A percentile compares a stretch with the other conserved stretches of the same genome.
Conservation (phyloP, 2,329 filamentous ascomycete species). For the Fusarium nisikadoi region DNA sequence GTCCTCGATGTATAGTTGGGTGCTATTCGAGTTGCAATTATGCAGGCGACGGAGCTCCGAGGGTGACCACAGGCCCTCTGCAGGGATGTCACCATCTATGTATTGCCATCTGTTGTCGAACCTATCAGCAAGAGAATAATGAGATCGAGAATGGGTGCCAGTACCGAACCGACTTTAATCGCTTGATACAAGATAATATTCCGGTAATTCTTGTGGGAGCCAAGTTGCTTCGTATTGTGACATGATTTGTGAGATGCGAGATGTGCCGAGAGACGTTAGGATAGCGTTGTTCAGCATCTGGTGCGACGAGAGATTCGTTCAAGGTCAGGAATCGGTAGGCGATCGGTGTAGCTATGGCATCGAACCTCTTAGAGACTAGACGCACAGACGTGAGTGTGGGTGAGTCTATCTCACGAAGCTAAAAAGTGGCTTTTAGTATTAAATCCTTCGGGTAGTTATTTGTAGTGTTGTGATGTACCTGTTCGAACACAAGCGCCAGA, state of each 20-base stretch:
- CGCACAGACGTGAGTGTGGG: constrained; percentile 50
- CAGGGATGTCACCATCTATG: constrained; percentile 44
- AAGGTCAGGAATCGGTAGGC: constrained; percentile 53
- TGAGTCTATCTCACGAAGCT: constrained; percentile 55
- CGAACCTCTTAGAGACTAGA: constrained; percentile 53
- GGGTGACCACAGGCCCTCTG: constrained; percentile 49
- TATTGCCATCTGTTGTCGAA: constrained; percentile 52
- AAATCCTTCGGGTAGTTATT: background rate
- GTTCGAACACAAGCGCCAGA: constrained; percentile 54
- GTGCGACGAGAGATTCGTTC: constrained; percentile 51
- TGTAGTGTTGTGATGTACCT: constrained; percentile 47
- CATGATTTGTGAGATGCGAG: constrained; percentile 53
- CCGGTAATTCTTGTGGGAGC: constrained; percentile 50
- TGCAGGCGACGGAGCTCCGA: constrained; percentile 51
- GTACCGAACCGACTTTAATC: constrained; percentile 55
- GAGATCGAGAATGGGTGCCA: background rate
- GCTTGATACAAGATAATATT: constrained; percentile 50
- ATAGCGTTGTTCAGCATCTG: constrained; percentile 48
- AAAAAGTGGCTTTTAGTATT: constrained; percentile 23
- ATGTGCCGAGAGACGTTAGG: constrained; percentile 51
- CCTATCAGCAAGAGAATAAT: constrained; percentile 18
- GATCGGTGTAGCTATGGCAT: constrained; percentile 56
- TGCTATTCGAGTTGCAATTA: constrained; percentile 44
- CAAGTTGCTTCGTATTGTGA: constrained; percentile 55
- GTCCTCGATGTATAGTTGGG: constrained; percentile 54